These are phyloP conservation scores for Pythium oligandrum DNA, from an alignment of 352 stramenopile species.

Conservation along the genomic window DNA sequence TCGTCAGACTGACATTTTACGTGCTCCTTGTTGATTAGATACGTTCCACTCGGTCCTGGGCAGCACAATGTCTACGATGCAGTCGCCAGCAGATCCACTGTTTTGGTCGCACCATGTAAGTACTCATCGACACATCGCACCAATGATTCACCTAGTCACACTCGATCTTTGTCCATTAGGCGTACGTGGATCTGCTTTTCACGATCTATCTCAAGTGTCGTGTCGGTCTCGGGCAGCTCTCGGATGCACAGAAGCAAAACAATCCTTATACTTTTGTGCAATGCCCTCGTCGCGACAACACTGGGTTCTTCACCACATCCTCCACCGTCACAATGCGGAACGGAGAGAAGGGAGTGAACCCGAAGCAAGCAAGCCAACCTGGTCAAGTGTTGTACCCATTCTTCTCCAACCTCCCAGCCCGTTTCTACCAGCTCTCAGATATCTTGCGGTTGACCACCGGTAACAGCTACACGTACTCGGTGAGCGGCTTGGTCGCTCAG, in stretches of 20 bases:
- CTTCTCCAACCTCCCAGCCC: slow-evolving; percentile 12
- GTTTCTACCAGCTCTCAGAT: slow-evolving; percentile 21
- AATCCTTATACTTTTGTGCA: slow-evolving; percentile 20
- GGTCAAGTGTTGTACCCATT: slow-evolving; percentile 19
- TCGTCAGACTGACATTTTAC: not conserved
- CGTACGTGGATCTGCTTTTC: slow-evolving; percentile 38
- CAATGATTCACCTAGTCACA: too few relatives aligned
- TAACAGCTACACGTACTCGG: slow-evolving; percentile 18
- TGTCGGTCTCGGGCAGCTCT: slow-evolving; percentile 19
- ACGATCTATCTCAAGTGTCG: slow-evolving; percentile 56
- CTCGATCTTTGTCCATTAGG: not conserved
- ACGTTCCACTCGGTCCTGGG: slow-evolving; percentile 36
- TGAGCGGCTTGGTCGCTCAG: slow-evolving; percentile 16
- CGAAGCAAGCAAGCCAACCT: slow-evolving; percentile 8
- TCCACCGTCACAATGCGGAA: slow-evolving; percentile 23
- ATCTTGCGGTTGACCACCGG: slow-evolving; percentile 13
- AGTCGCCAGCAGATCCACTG: slow-evolving; percentile 43
- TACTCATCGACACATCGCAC: not conserved
- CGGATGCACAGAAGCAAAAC: slow-evolving; percentile 21
- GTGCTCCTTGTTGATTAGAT: slow-evolving; percentile 16
- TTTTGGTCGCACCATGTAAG: slow-evolving; percentile 50
- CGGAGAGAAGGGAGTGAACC: slow-evolving; percentile 22
- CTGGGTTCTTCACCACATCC: slow-evolving; percentile 9
- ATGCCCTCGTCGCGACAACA: slow-evolving; percentile 22
- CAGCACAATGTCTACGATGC: slow-evolving; percentile 39